phyloP scores from a whole-genome alignment of 2,329 filamentous ascomycete genomes.

The Myriangium duriaei region DNA sequence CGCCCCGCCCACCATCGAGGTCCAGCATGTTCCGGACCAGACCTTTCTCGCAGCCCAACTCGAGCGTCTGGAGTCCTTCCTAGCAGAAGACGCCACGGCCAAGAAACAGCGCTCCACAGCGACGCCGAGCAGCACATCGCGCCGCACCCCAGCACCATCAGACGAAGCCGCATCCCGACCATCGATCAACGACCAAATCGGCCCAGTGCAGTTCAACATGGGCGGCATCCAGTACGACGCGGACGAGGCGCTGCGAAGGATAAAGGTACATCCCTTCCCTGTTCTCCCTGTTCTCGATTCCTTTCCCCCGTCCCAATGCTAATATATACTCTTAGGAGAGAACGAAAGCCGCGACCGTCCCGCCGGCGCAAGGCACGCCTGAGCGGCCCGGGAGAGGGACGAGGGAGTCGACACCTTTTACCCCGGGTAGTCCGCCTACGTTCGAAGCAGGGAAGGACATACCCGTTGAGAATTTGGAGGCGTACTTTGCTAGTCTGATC shows the following conservation, averaged over 20 bases:
- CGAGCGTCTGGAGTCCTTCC: constrained; percentile 56
- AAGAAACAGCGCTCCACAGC: constrained; percentile 20
- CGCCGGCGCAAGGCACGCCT: constrained; percentile 34
- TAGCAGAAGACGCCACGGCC: constrained; percentile 45
- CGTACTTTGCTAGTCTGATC: constrained; percentile 48
- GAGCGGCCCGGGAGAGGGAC: constrained; percentile 16
- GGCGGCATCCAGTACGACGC: constrained; percentile 85
- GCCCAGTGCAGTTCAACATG: constrained; percentile 95
- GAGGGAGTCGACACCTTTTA: constrained; percentile 16
- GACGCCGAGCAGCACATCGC: no score
- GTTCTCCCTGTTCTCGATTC: no score
- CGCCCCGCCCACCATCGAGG: constrained; percentile 20
- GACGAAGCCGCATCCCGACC: constrained; percentile 25
- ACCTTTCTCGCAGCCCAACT: constrained; percentile 42
- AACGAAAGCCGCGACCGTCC: constrained; percentile 12
- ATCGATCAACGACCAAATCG: constrained; percentile 64
- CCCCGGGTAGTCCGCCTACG: constrained; percentile 10
- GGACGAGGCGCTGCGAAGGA: constrained; percentile 77
- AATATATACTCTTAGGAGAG: no score
- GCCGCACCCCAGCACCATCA: constrained; percentile 13
- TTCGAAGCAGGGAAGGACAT: constrained; percentile 38
- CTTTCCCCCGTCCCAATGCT: no score
- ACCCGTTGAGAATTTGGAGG: constrained; percentile 42
- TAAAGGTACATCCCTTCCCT: constrained; percentile 55
- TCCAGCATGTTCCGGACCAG: constrained; percentile 23